phyloP scores from a whole-genome alignment of 1,284 basidiomycete genomes.

The Fomitopsis pinicola region DNA sequence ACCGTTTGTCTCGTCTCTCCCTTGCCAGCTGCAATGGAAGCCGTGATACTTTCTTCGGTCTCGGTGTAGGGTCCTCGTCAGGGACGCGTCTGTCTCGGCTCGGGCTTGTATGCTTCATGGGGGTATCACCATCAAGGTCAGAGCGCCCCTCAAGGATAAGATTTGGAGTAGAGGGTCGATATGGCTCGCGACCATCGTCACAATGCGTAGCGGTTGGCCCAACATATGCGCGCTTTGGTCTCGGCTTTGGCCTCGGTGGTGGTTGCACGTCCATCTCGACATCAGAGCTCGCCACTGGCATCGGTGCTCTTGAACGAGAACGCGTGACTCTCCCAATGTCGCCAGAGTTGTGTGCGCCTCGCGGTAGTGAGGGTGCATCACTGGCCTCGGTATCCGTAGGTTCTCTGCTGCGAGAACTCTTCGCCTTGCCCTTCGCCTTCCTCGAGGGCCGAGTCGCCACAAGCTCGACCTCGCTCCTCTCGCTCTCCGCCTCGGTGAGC shows the following conservation, averaged over 20 bases:
- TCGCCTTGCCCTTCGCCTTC: not conserved
- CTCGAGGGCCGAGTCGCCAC: not conserved
- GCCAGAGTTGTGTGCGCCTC: not conserved
- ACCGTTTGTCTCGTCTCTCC: not conserved
- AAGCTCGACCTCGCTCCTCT: not conserved
- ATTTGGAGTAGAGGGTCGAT: not conserved
- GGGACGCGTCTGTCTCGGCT: not conserved
- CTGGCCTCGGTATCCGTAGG: not conserved
- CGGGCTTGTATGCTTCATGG: not conserved
- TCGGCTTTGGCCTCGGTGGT: not conserved
- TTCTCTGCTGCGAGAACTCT: not conserved
- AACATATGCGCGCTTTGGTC: not conserved
- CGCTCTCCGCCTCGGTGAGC: not conserved
- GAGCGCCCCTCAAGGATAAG: not conserved
- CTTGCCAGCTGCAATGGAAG: conserved; percentile 2
- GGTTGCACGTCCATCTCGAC: not conserved
- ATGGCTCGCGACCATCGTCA: not conserved
- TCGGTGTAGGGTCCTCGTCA: conserved; percentile 6
- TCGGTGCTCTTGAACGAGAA: not conserved
- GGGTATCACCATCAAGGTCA: not conserved
- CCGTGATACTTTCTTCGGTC: not conserved
- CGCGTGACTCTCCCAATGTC: not conserved
- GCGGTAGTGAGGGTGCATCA: not conserved
- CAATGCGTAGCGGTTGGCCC: not conserved
- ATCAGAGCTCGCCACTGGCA: not conserved